phyloP scores from a whole-genome alignment of 345 rosid species.

The Citrus medica region DNA sequence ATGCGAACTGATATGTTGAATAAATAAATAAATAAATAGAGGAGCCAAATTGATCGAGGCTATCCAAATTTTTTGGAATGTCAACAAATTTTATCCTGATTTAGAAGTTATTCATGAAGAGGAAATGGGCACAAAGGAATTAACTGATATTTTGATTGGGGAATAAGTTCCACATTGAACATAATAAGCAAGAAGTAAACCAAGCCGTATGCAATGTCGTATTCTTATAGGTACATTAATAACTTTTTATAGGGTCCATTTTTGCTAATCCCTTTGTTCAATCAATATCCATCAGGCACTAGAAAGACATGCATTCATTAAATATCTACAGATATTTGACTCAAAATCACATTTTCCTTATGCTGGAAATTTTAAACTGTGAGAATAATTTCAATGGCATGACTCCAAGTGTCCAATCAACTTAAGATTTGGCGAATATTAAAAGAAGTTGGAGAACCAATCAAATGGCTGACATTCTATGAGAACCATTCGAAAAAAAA shows the following conservation, averaged over 20 bases:
- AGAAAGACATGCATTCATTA: background rate
- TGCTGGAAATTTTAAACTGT: background rate
- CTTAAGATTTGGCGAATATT: background rate
- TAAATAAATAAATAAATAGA: too few species aligned
- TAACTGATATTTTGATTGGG: background rate
- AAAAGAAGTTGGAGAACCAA: background rate
- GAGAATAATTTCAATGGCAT: background rate
- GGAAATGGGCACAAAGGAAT: too few species aligned
- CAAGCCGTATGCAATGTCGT: too few species aligned
- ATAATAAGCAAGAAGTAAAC: background rate
- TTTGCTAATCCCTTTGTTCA: too few species aligned
- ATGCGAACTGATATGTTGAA: too few species aligned
- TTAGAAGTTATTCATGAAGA: background rate
- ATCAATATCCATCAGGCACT: too few species aligned
- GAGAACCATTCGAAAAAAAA: background rate
- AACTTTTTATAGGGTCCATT: too few species aligned
- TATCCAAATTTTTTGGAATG: background rate
- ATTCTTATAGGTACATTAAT: too few species aligned
- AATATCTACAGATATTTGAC: background rate
- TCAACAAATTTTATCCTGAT: background rate
- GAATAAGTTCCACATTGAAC: background rate
- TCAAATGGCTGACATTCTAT: background rate
- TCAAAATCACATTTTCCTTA: too few species aligned
- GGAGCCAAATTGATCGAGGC: background rate
- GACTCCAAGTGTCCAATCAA: background rate